phyloP scores from a whole-genome alignment of 495 filamentous ascomycete genomes.

The Penicillium canescens region DNA sequence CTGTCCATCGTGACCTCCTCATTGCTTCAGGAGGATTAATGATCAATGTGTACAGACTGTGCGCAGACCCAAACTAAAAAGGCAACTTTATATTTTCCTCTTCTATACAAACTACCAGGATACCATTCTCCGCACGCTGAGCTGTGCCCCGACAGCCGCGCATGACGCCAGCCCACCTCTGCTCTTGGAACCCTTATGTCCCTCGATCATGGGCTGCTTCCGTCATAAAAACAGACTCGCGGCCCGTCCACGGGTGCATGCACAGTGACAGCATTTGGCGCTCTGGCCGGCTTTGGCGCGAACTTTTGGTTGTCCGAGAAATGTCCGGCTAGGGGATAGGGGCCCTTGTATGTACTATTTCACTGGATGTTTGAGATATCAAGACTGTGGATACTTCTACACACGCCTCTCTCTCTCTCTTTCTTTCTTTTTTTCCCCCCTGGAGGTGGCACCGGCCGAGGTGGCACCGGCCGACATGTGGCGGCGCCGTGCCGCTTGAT shows the following conservation, averaged over 20 bases:
- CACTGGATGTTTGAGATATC: no score
- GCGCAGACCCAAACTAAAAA: neutral
- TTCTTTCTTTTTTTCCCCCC: no score
- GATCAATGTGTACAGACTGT: neutral
- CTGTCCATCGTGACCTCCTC: neutral
- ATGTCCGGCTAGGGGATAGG: no score
- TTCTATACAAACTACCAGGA: neutral
- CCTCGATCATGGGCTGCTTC: neutral
- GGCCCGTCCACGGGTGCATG: neutral
- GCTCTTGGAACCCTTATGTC: neutral
- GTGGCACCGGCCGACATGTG: slow-evolving; percentile 1
- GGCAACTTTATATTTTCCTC: neutral
- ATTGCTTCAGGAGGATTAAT: neutral
- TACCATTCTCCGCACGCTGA: neutral
- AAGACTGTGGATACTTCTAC: no score
- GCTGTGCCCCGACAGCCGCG: neutral
- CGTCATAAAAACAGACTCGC: neutral
- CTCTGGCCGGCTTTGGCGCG: neutral
- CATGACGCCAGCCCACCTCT: neutral
- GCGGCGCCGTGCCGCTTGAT: neutral
- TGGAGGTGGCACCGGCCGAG: slow-evolving; percentile 1
- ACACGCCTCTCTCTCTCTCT: no score
- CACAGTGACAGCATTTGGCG: neutral
- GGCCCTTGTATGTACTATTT: no score
- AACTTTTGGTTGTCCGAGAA: no score